These are phyloP conservation scores for Ophiostoma novo-ulmi DNA, from an alignment of 2,329 filamentous ascomycete genomes.

Conservation along the genomic window DNA sequence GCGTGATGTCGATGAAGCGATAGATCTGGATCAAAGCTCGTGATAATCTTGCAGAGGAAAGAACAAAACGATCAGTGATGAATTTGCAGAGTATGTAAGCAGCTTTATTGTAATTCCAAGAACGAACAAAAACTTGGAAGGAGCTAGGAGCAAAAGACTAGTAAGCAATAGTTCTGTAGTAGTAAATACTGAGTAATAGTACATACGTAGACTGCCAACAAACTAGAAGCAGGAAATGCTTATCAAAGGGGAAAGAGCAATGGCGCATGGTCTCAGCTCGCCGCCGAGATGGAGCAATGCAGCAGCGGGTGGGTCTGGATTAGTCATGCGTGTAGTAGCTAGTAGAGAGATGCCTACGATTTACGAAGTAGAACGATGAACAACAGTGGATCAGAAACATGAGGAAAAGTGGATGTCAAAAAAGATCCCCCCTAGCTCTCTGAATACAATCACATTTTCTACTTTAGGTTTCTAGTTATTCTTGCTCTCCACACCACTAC, in stretches of 20 bases:
- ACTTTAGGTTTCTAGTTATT: no score
- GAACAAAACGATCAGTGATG: not conserved
- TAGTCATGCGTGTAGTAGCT: no score
- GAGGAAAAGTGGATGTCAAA: no score
- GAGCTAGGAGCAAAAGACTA: not conserved
- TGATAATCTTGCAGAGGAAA: not conserved
- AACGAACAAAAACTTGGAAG: conserved; percentile 2
- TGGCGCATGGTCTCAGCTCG: conserved; percentile 1
- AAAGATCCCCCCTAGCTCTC: no score
- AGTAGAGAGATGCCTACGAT: no score
- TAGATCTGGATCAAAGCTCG: not conserved
- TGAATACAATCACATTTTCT: no score
- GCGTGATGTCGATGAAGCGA: not conserved
- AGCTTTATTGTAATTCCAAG: not conserved
- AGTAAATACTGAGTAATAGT: no score
- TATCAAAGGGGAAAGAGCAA: not conserved
- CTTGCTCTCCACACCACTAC: no score
- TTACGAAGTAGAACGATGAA: no score
- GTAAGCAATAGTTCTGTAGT: no score
- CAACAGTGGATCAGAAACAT: no score
- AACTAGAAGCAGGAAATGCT: conserved; percentile 6
- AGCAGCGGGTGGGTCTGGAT: not conserved
- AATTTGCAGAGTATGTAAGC: not conserved
- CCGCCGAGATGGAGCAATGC: not conserved
- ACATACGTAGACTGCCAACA: not conserved